Evolutionary conservation across 169 alveolate species (phyloP).

Genomic region (Neospora caninum): DNA sequence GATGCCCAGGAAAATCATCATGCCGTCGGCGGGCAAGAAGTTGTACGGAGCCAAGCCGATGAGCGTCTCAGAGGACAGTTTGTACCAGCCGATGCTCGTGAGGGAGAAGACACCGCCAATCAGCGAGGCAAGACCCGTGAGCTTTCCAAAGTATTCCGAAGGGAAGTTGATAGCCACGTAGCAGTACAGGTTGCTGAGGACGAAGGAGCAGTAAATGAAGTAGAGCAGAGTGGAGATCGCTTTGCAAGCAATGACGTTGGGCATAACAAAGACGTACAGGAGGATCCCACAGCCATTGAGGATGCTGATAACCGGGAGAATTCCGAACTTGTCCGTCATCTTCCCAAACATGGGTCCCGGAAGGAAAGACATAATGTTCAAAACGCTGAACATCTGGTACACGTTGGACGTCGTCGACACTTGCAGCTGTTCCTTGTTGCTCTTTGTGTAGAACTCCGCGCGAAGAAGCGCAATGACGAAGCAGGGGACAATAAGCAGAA

Average conservation of each 20-base stretch:
- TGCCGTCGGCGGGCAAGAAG: slow-evolving; percentile 45
- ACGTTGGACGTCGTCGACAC: slow-evolving; percentile 15
- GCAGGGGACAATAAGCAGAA: slow-evolving; percentile 49
- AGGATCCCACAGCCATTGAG: slow-evolving; percentile 52
- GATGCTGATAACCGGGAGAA: slow-evolving; percentile 2
- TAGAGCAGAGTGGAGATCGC: slow-evolving; percentile 51
- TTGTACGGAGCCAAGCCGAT: not conserved
- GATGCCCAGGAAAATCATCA: slow-evolving; percentile 57
- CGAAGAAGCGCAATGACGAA: slow-evolving; percentile 58
- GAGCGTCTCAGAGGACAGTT: slow-evolving; percentile 40
- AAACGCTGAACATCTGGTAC: slow-evolving; percentile 51
- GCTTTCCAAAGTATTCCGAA: slow-evolving; percentile 58
- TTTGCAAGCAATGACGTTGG: slow-evolving; percentile 54
- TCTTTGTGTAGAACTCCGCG: slow-evolving; percentile 67
- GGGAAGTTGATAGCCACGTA: slow-evolving; percentile 61
- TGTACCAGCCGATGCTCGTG: slow-evolving; percentile 62
- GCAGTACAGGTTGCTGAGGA: slow-evolving; percentile 67
- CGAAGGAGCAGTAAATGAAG: slow-evolving; percentile 65
- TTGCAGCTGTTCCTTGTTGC: slow-evolving; percentile 63
- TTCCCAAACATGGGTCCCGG: slow-evolving; percentile 71
- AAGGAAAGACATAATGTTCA: slow-evolving; percentile 57
- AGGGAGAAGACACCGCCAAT: slow-evolving; percentile 63
- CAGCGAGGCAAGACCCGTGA: slow-evolving; percentile 65
- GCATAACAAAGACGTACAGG: slow-evolving; percentile 51
- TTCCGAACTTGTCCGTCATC: slow-evolving; percentile 57